Evolutionary conservation across 2,329 filamentous ascomycete genomes (phyloP).

Genomic region (Xylariaceae sp.): DNA sequence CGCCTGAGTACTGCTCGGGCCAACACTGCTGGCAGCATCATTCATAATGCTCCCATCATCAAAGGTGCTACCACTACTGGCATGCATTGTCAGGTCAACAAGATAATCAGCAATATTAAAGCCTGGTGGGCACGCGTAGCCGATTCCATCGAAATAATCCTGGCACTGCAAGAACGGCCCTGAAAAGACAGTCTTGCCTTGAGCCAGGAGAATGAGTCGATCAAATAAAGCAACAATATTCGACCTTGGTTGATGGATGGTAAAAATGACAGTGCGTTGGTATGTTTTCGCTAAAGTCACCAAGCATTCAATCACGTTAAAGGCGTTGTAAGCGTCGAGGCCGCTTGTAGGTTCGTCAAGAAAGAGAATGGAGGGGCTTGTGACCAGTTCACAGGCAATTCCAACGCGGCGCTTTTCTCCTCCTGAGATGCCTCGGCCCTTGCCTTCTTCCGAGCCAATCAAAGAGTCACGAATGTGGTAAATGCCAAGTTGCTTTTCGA

Average conservation of each 20-base stretch:
- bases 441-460: conserved; percentile 94
- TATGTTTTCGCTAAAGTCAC: conserved; percentile 95
- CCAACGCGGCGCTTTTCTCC: conserved; percentile 96
- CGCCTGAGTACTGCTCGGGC: conserved; percentile 84
- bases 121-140: conserved; percentile 90
- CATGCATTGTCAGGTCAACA: conserved; percentile 97
- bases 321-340: conserved; percentile 94
- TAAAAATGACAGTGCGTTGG: conserved; percentile 96
- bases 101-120: conserved; percentile 99
- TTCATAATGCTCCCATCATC: conserved; percentile 60
- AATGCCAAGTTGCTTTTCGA: conserved; percentile 95
- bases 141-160: conserved; percentile 87
- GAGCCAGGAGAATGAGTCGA: conserved; percentile 86
- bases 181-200: conserved; percentile 90
- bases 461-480: conserved; percentile 91
- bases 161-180: conserved; percentile 90
- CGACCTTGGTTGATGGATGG: conserved; percentile 95
- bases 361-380: conserved; percentile 95
- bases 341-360: conserved; percentile 97
- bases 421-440: conserved; percentile 92
- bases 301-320: conserved; percentile 95
- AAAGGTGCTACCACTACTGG: conserved; percentile 66
- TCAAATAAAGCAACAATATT: conserved; percentile 99
- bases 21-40: conserved; percentile 67
- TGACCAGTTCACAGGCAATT: conserved; percentile 97